Evolutionary conservation across 2,329 filamentous ascomycete species (phyloP), one percentile per base, ranked within the genome.

Genomic region (Apiospora arundinis): DNA sequence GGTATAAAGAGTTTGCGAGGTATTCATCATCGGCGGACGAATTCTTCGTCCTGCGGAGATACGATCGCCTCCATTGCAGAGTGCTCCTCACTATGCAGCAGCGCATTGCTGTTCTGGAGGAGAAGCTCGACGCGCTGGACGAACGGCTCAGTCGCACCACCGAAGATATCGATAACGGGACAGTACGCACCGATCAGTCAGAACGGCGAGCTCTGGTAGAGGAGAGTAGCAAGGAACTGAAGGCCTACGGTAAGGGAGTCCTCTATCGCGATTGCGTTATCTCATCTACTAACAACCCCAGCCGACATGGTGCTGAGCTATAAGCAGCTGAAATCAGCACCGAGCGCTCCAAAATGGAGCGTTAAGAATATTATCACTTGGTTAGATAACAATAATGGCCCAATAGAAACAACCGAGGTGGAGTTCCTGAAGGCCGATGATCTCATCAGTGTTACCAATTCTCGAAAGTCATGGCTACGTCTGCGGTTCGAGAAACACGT

Each of bases 281-380:
- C 23, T 9, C 7, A 37, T 28, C 32, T 8, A 49, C 28, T 56
- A 23, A 69, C 8, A 6, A 9, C 9, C 37, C 6, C 14, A 69
- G 67, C 48, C 52, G 46, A 60, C 21, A 37, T 69, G 25, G 25
- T 69, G 8, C 4, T 28, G 6, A 49, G 46, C 12, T 69, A 52
- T 21, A 18, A n/a, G 46, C 16, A 49, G 28, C 46, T 56, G 14
- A 56, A 69, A 40, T 32, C 67, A 1, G 11, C 18, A 42, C 67
- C 42, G 42, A 49, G 18, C 21, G 23, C 46, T 2, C 48, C 67
- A 1, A n/a, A 28, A 28, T 5, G 67, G 28, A 56, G 18, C 23
- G 23, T 69, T 46, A 69, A 44, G 5, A 56, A 52, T 21, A 69
- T 69, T 14, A 49, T n/a, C n/a, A 69, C 46, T 16, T 69, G 67